Evolutionary conservation across 768 basidiomycete species (phyloP).

Genomic region (Leccinum variicolor): DNA sequence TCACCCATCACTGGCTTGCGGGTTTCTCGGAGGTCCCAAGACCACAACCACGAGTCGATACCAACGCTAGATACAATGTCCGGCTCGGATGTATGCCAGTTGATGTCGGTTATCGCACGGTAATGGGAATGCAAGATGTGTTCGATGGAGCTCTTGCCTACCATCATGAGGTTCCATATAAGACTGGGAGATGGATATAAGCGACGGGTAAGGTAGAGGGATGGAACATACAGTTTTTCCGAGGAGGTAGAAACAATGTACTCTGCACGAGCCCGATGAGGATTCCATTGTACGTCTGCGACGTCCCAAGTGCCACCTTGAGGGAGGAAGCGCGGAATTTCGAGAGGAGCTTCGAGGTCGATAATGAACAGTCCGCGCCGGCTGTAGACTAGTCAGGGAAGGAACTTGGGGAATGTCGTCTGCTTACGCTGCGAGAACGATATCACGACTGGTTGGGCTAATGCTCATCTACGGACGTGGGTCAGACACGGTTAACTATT

Average conservation of each 20-base stretch:
- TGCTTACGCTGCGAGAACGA: slow-evolving; percentile 84
- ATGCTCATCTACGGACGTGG: slow-evolving; percentile 73
- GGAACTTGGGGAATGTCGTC: not conserved
- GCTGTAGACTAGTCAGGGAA: slow-evolving; percentile 28
- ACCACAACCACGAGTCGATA: slow-evolving; percentile 92
- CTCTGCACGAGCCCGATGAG: slow-evolving; percentile 68
- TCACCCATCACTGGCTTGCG: slow-evolving; percentile 69
- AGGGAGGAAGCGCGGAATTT: slow-evolving; percentile 89
- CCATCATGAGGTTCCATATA: slow-evolving; percentile 88
- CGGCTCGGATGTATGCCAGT: slow-evolving; percentile 89
- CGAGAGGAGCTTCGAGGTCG: slow-evolving; percentile 83
- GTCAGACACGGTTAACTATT: slow-evolving; percentile 2
- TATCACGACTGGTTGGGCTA: slow-evolving; percentile 81
- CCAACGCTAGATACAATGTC: slow-evolving; percentile 86
- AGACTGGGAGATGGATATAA: slow-evolving; percentile 42
- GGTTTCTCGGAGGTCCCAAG: slow-evolving; percentile 82
- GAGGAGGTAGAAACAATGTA: slow-evolving; percentile 88
- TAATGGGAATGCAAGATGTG: slow-evolving; percentile 87
- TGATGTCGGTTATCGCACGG: slow-evolving; percentile 95
- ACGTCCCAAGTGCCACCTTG: slow-evolving; percentile 98
- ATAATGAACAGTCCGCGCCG: slow-evolving; percentile 94
- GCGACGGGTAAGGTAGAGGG: not conserved
- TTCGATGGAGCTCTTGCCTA: slow-evolving; percentile 76
- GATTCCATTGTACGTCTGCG: slow-evolving; percentile 91
- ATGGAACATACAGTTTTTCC: slow-evolving; percentile 70